A percentile compares a stretch with the other conserved stretches of the same genome.
These are phyloP conservation scores for Penicillium hordei DNA, from an alignment of 2,329 filamentous ascomycete genomes.

Conservation along the genomic window DNA sequence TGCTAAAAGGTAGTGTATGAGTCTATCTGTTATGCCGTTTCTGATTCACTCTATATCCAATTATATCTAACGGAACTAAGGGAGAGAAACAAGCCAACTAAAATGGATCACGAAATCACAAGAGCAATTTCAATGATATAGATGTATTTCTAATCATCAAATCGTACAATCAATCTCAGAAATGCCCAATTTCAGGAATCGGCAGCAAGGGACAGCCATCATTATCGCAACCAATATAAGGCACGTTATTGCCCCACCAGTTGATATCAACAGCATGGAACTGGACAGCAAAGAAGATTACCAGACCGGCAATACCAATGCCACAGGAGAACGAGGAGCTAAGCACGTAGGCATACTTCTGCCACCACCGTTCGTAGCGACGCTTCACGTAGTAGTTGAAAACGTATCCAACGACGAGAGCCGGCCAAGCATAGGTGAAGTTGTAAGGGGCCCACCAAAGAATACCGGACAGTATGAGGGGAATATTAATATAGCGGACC, in stretches of 20 bases:
- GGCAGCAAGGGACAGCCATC: not conserved
- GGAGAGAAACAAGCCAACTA: not conserved
- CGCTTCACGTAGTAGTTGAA: slow-evolving; percentile 52
- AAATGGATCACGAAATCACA: not conserved
- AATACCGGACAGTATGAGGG: slow-evolving; percentile 34
- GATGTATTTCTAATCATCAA: not conserved
- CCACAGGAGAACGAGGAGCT: slow-evolving; percentile 54
- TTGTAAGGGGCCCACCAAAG: slow-evolving; percentile 37
- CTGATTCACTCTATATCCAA: not conserved
- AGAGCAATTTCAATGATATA: not conserved
- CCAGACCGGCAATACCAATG: slow-evolving; percentile 53
- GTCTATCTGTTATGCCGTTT: not conserved
- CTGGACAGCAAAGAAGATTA: slow-evolving; percentile 57
- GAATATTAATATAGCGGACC: slow-evolving; percentile 45
- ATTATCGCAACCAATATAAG: not conserved
- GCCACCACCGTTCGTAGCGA: slow-evolving; percentile 51
- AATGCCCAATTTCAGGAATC: not conserved
- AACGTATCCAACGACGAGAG: slow-evolving; percentile 50
- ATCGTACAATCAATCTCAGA: not conserved
- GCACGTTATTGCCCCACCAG: slow-evolving; percentile 33
- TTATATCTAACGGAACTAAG: not conserved
- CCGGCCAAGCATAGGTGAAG: slow-evolving; percentile 51
- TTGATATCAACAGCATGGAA: slow-evolving; percentile 29
- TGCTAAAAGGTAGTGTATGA: not conserved
- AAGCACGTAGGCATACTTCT: slow-evolving; percentile 57